Evolutionary conservation across 2,329 filamentous ascomycete species (phyloP).

Genomic region (Hortaea werneckii): DNA sequence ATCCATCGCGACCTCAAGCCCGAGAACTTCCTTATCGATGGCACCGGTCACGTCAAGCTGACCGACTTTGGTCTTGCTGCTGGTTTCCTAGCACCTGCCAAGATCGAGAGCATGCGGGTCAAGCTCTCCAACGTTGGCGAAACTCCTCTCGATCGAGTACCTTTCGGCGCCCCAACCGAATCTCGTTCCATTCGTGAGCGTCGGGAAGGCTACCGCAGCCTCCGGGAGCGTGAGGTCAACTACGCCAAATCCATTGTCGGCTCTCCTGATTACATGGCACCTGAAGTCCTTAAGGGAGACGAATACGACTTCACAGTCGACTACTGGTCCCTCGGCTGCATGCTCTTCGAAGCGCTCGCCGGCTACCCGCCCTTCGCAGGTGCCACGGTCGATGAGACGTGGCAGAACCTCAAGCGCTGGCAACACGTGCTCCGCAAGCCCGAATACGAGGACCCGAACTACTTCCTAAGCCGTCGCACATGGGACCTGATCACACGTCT

Average conservation of each 20-base stretch:
- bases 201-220: constrained; percentile 84
- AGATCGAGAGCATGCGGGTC: constrained; percentile 96
- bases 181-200: constrained; percentile 84
- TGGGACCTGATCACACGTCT: constrained; percentile 86
- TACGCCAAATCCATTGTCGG: constrained; percentile 98
- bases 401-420: constrained; percentile 98
- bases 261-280: constrained; percentile 98
- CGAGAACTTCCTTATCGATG: constrained; percentile 96
- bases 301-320: constrained; percentile 98
- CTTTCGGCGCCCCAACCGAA: constrained; percentile 88
- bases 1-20: constrained; percentile 97
- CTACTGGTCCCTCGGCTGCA: constrained; percentile 97
- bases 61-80: constrained; percentile 96
- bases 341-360: constrained; percentile 94
- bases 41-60: constrained; percentile 89
- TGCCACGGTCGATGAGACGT: constrained; percentile 89
- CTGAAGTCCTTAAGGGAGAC: constrained; percentile 89
- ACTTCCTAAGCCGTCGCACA: constrained; percentile 91
- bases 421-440: constrained; percentile 88
- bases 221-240: constrained; percentile 87
- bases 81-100: constrained; percentile 84
- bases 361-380: constrained; percentile 96
- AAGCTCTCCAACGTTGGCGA: constrained; percentile 90
- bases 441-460: constrained; percentile 94
- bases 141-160: constrained; percentile 54